phyloP scores from a whole-genome alignment of 306 rosid species.

The Albizia julibrissin region DNA sequence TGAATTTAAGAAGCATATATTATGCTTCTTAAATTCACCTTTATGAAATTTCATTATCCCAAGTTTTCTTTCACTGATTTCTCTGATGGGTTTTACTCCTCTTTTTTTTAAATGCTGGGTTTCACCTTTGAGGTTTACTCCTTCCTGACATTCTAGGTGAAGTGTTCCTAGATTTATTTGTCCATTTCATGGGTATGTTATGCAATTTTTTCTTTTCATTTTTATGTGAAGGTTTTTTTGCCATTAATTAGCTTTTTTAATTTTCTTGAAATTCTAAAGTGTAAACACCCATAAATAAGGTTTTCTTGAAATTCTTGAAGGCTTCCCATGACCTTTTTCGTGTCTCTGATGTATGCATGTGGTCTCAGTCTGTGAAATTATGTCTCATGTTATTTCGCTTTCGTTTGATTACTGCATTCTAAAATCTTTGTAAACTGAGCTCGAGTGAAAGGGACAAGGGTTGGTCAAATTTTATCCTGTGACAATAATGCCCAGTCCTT shows the following conservation, averaged over 20 bases:
- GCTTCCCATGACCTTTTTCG: background rate
- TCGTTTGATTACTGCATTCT: constrained; percentile 36
- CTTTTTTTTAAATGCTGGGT: background rate
- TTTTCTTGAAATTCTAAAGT: background rate
- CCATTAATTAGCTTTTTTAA: background rate
- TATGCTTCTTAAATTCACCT: background rate
- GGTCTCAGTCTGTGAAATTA: background rate
- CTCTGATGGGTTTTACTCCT: background rate
- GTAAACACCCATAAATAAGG: background rate
- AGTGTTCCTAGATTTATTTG: background rate
- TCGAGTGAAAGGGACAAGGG: constrained; percentile 27
- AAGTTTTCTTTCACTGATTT: background rate
- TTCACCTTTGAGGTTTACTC: background rate
- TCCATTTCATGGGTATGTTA: background rate
- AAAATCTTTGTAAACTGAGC: constrained; percentile 25
- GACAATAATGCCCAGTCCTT: constrained; percentile 28
- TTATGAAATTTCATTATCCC: background rate
- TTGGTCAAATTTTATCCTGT: constrained; percentile 40
- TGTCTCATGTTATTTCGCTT: constrained; percentile 23
- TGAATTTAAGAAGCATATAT: too few relatives aligned
- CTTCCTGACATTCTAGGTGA: background rate
- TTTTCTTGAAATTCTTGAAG: background rate
- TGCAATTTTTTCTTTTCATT: background rate
- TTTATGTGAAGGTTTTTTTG: background rate
- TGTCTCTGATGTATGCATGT: background rate